Base-by-base conservation (phyloP, 1,139 yeast species). In the Candida pseudoviswanathii region DNA sequence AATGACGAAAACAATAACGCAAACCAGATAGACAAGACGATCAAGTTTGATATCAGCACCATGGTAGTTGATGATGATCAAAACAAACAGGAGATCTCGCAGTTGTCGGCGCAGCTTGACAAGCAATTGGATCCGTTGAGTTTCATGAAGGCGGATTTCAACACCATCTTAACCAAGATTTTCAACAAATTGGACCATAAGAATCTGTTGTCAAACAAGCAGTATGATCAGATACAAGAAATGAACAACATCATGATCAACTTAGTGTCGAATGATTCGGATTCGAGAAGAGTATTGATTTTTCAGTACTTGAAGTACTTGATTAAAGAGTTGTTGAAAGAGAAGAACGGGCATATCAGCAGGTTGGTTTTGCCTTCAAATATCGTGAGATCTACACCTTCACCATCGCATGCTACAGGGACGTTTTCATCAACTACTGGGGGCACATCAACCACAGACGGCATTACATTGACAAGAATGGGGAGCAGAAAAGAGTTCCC, bases 221-320 rank as follows among this genome's bases (percentile, higher is more conserved):
- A 75, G 51, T 69, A 69, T 46, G 77, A 74, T 44, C 58, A 58
- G 21, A 55, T 76, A 34, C 75, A 66, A 2, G 48, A 63, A 6
- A 58, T 76, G 38, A 74, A 75, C 54, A 66, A 67, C 6, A 62
- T 51, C 16, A 56, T 74, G 41, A 50, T 70, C 16, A 60, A 60
- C 1, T 54, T 73, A 48, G 51, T 65, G 1, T 61, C 61, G 24
- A 54, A 53, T 22, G 56, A 61, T 4, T 48, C 50, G 5, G 60
- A 57, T n/a, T 57, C 51, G 7, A 58, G 59, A 43, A 70, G 69
- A 54, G 58, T 75, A 1, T 51, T 77, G 10, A 54, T 71, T 4
- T 73, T 73, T 47, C 80, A 74, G 52, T 74, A 69, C 50, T 58
- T 76, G 50, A 73, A 75, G 54, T 74, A 73, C 47, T 57, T 76